Evolutionary conservation across 768 basidiomycete species (phyloP).

Genomic region (Tricholoma furcatifolium): DNA sequence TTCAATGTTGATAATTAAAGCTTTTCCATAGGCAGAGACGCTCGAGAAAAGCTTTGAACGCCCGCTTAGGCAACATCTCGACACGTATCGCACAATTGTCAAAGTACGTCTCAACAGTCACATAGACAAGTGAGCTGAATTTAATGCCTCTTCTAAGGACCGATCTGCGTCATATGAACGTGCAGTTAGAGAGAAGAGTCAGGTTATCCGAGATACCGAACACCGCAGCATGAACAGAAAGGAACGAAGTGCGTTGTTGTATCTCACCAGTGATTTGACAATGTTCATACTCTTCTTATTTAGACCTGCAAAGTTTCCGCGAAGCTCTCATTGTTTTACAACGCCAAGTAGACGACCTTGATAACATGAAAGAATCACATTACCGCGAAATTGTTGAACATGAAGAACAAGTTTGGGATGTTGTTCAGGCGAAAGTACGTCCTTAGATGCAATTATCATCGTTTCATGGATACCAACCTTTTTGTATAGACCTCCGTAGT

Average conservation of each 20-base stretch:
- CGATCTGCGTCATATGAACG: constrained; percentile 84
- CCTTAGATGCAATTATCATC: not conserved
- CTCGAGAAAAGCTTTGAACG: constrained; percentile 88
- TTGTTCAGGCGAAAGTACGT: constrained; percentile 78
- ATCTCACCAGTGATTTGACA: not conserved
- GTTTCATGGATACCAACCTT: constrained; percentile 10
- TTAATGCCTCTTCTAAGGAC: constrained; percentile 46
- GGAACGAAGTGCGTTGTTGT: constrained; percentile 66
- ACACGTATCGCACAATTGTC: constrained; percentile 73
- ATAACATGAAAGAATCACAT: constrained; percentile 80
- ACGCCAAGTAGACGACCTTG: constrained; percentile 87
- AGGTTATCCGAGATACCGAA: constrained; percentile 83
- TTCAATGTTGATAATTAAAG: constrained; percentile 2
- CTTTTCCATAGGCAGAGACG: constrained; percentile 65
- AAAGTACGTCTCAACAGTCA: constrained; percentile 40
- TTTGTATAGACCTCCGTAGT: constrained; percentile 67
- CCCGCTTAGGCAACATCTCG: constrained; percentile 82
- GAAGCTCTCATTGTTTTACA: constrained; percentile 81
- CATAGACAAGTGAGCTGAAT: not conserved
- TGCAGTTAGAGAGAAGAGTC: constrained; percentile 78
- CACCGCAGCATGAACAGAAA: constrained; percentile 80
- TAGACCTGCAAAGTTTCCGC: constrained; percentile 87
- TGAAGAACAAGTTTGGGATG: constrained; percentile 95
- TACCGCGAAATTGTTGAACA: constrained; percentile 89
- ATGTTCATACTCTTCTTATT: constrained; percentile 11